Evolutionary conservation across 805 yeast genomes (phyloP).

Genomic region (Kazachstania africana): DNA sequence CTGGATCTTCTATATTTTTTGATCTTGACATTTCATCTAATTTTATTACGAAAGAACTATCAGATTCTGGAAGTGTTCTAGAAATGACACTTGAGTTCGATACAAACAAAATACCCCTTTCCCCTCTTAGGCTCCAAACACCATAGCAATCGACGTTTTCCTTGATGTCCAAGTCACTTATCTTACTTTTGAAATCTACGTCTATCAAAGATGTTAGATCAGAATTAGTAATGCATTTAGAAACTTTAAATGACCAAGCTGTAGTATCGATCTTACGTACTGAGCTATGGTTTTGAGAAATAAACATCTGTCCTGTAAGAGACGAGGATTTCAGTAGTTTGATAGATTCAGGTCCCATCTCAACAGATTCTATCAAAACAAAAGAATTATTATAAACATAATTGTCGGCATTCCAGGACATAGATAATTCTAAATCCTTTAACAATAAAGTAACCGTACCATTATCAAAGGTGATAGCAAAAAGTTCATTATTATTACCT

Average conservation of each 20-base stretch:
- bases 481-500: constrained; percentile 15
- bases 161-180: background rate
- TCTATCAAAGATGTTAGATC: constrained; percentile 8
- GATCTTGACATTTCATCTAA: background rate
- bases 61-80: background rate
- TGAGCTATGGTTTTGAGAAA: background rate
- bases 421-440: constrained; percentile 25
- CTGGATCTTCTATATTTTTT: background rate
- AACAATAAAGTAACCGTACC: constrained; percentile 22
- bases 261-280: constrained; percentile 5
- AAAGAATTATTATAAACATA: constrained; percentile 18
- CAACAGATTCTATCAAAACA: constrained; percentile 11
- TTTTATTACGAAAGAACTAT: too few species aligned
- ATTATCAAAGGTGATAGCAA: constrained; percentile 18
- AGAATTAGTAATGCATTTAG: constrained; percentile 10
- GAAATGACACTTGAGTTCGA: background rate
- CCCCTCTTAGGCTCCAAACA: constrained; percentile 6
- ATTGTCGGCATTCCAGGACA: constrained; percentile 27
- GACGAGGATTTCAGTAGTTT: background rate
- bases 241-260: constrained; percentile 11
- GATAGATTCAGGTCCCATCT: background rate
- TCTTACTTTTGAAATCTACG: constrained; percentile 9
- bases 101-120: constrained; percentile 2
- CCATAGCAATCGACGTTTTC: constrained; percentile 1
- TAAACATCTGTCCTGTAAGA: background rate